Base-by-base conservation (phyloP, 306 rosid species). In the Cercis canadensis region DNA sequence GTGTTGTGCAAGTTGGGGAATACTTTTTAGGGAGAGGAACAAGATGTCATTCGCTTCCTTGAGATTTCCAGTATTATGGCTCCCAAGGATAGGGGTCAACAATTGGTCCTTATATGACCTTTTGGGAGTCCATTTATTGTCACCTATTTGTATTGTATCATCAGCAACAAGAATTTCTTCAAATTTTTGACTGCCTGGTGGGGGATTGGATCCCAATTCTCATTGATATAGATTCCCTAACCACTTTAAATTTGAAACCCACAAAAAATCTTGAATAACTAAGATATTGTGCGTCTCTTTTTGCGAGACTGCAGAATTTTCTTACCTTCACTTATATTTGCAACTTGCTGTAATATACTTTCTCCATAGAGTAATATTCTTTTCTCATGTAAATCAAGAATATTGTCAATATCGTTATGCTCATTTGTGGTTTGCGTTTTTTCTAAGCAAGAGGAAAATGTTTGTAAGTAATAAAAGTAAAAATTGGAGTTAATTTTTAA, bases 1-100 rank as follows among this genome's bases (percentile, higher is more conserved):
- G 29, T 24, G 29, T 24, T 24, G 43, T 72, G 84, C 88, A 82
- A 89, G 86, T 84, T 83, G 92, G 72, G 39, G 44, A 85, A 83
- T 79, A 55, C 46, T 54, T 65, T 70, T 65, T 65, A 49, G 3
- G 43, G 69, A 70, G 29, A 47, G 75, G 5, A 56, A 51, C 63
- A 46, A 70, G 78, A 86, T 78, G 65, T 70, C 86, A 88, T 90
- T 90, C 89, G 69, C 51, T 45, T 55, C 13, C 16, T 49, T 39
- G 16, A 61, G 41, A 56, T 53, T 56, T 43, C 10, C 10, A 24
- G 29, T 1, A 24, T 24, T 3, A 24, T 24, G 29, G 11, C 19
- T 33, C 14, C 16, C 33, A 58, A 47, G 52, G 31, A 32, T 50
- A 21, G 39, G 45, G 59, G 39, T 75, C 69, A 47, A 34, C 37